Evolutionary conservation across 805 yeast species (phyloP).

Genomic region (Pichia gijzeniarum): DNA sequence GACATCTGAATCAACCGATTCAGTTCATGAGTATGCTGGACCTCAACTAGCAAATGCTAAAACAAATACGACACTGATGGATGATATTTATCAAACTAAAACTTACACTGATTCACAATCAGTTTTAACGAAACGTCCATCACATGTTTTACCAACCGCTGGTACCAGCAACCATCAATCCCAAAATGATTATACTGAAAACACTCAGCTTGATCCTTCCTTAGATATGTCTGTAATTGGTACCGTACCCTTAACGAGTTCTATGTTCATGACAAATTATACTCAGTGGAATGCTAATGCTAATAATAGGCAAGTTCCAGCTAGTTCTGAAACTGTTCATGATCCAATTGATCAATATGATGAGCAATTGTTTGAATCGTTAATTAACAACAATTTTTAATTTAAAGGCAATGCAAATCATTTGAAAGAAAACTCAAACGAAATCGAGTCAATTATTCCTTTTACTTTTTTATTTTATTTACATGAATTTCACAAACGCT

Average conservation of each 20-base stretch:
- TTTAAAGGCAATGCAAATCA: no score
- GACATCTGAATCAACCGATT: slow-evolving; percentile 20
- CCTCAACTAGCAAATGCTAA: slow-evolving; percentile 26
- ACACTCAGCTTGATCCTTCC: background rate
- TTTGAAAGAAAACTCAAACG: no score
- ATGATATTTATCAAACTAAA: slow-evolving; percentile 28
- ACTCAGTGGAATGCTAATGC: background rate
- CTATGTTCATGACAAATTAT: background rate
- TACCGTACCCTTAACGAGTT: slow-evolving; percentile 7
- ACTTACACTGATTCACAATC: slow-evolving; percentile 25
- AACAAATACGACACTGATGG: slow-evolving; percentile 31
- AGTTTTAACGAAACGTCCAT: background rate
- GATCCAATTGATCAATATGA: slow-evolving; percentile 9
- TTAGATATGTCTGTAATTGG: slow-evolving; percentile 9
- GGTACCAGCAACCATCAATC: background rate
- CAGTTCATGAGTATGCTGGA: slow-evolving; percentile 14
- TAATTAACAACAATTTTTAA: background rate
- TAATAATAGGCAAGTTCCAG: background rate
- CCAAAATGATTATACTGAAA: slow-evolving; percentile 4
- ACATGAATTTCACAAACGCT: no score
- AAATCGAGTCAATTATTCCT: no score
- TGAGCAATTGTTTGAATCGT: slow-evolving; percentile 6
- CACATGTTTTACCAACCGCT: background rate
- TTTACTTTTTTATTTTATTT: no score
- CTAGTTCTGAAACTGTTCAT: background rate